phyloP scores from a whole-genome alignment of 148 eudicot genomes.

The Cornus controversa region DNA sequence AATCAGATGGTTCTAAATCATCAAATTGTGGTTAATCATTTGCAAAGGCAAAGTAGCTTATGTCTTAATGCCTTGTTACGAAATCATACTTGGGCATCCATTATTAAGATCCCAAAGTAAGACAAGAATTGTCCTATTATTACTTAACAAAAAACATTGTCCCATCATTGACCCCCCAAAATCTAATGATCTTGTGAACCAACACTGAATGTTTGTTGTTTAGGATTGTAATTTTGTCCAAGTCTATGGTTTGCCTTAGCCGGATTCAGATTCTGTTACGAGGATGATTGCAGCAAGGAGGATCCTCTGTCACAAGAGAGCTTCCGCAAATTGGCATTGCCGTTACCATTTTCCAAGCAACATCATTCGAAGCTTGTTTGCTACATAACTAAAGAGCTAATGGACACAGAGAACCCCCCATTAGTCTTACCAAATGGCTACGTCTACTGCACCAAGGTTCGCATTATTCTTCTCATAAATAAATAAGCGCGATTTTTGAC shows the following conservation, averaged over 20 bases:
- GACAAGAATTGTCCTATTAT: not conserved
- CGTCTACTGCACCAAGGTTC: constrained; percentile 95
- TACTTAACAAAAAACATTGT: not conserved
- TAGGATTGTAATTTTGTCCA: not conserved
- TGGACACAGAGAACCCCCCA: constrained; percentile 99
- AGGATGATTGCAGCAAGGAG: constrained; percentile 91
- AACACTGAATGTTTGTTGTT: not conserved
- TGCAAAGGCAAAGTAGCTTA: not conserved
- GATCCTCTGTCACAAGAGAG: constrained; percentile 94
- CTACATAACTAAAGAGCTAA: constrained; percentile 90
- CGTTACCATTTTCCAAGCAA: constrained; percentile 96
- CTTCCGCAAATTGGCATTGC: constrained; percentile 81
- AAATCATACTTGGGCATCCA: not conserved
- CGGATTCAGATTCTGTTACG: constrained; percentile 70
- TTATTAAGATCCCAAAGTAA: too few species aligned
- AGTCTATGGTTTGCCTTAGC: constrained; percentile 44
- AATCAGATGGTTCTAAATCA: too few species aligned
- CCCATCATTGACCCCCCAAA: not conserved
- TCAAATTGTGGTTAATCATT: not conserved
- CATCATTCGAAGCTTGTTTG: constrained; percentile 98
- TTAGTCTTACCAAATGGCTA: constrained; percentile 94
- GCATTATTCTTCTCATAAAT: not conserved
- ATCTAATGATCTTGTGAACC: not conserved
- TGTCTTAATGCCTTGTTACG: not conserved
- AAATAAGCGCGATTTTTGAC: not conserved